These are phyloP conservation scores for Phycomyces nitens DNA, from an alignment of 192 early-diverging fungal genomes.

Conservation along the genomic window DNA sequence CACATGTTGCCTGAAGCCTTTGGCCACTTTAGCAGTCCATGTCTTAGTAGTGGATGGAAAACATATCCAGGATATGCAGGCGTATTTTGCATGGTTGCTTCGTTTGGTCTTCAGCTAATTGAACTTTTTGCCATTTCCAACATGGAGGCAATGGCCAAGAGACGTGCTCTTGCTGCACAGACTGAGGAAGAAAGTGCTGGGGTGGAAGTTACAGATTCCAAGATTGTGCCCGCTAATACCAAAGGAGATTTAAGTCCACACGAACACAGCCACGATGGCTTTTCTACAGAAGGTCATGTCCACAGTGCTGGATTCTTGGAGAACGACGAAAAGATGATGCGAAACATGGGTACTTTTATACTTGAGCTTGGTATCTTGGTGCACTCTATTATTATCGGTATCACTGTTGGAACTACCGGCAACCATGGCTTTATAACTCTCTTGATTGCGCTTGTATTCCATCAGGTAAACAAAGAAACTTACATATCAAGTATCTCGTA, in stretches of 20 bases:
- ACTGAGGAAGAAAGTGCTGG: neutral
- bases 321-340: conserved; percentile 23
- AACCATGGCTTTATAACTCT: conserved; percentile 56
- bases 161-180: neutral
- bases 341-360: conserved; percentile 57
- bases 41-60: conserved; percentile 27
- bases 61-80: conserved; percentile 26
- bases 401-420: conserved; percentile 62
- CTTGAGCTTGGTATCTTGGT: conserved; percentile 74
- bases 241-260: neutral
- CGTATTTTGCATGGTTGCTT: conserved; percentile 33
- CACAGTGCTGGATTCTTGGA: conserved; percentile 34
- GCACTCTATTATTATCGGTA: conserved; percentile 76
- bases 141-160: neutral
- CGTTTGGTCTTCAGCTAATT: conserved; percentile 25
- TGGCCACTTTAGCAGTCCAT: conserved; percentile 29
- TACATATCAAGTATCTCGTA: neutral
- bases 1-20: conserved; percentile 64
- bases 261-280: conserved; percentile 2
- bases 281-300: conserved; percentile 13
- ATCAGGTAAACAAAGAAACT: conserved; percentile 50
- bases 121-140: conserved; percentile 31
- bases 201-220: neutral
- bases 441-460: conserved; percentile 65
- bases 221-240: neutral